Evolutionary conservation across 441 rosid genomes (phyloP).

Genomic region (Pelargonium fulgidum): DNA sequence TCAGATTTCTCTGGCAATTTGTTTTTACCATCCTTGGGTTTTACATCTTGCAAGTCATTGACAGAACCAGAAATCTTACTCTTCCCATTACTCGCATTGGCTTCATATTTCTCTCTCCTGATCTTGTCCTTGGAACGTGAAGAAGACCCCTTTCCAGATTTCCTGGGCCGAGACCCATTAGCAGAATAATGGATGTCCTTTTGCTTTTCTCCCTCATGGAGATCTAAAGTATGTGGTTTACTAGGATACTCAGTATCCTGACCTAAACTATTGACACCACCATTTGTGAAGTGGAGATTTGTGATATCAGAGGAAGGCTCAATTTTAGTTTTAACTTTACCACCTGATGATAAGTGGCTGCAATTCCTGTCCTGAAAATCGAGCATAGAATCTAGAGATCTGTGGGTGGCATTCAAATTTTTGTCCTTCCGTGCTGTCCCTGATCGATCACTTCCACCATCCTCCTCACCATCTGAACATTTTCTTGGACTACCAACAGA

Average conservation of each 20-base stretch:
- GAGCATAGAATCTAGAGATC: conserved; percentile 42
- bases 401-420: conserved; percentile 26
- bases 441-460: conserved; percentile 56
- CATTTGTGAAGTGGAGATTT: conserved; percentile 30
- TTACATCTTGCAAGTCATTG: conserved; percentile 26
- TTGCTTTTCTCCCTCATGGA: conserved; percentile 38
- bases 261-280: conserved; percentile 38
- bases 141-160: conserved; percentile 59
- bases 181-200: conserved; percentile 37
- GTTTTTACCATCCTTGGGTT: conserved; percentile 37
- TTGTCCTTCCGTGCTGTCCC: conserved; percentile 40
- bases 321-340: conserved; percentile 41
- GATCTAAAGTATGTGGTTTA: conserved; percentile 32
- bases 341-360: conserved; percentile 23
- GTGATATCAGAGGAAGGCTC: conserved; percentile 39
- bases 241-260: conserved; percentile 31
- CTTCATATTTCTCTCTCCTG: conserved; percentile 40
- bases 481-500: conserved; percentile 55
- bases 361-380: conserved; percentile 44
- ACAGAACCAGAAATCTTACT: conserved; percentile 27
- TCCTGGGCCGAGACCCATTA: conserved; percentile 40
- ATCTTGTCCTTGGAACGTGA: conserved; percentile 60
- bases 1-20: conserved; percentile 31
- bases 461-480: conserved; percentile 56
- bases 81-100: conserved; percentile 26